These are phyloP conservation scores for Rutstroemia sp. DNA, from an alignment of 2,329 filamentous ascomycete genomes.

Conservation along the genomic window DNA sequence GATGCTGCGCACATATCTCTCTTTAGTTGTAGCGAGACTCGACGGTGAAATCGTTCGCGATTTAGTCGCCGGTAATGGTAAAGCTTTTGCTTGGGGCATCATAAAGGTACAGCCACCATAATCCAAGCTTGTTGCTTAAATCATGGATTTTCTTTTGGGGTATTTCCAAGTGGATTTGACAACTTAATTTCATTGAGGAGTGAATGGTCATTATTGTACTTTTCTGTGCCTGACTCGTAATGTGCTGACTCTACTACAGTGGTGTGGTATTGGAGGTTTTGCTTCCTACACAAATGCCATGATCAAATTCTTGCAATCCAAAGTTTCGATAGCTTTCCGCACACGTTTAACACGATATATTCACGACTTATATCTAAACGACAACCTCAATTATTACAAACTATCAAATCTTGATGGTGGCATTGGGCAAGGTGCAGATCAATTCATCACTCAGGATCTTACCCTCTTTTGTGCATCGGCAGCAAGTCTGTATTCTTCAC, in stretches of 20 bases:
- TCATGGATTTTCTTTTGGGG: not conserved
- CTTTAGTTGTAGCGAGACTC: constrained; percentile 81
- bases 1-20: constrained; percentile 88
- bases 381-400: constrained; percentile 95
- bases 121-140: not conserved
- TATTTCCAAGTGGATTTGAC: constrained; percentile 10
- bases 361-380: constrained; percentile 91
- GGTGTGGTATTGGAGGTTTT: constrained; percentile 88
- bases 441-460: constrained; percentile 95
- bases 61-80: constrained; percentile 89
- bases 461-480: constrained; percentile 92
- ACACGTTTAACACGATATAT: constrained; percentile 93
- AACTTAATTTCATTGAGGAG: not conserved
- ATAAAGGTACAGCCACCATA: constrained; percentile 51
- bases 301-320: constrained; percentile 97
- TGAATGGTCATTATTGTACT: not conserved
- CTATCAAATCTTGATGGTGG: constrained; percentile 88
- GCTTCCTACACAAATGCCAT: constrained; percentile 97
- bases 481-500: constrained; percentile 85
- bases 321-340: constrained; percentile 96
- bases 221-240: not conserved
- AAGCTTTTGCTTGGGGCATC: constrained; percentile 79
- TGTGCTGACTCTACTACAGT: constrained; percentile 38
- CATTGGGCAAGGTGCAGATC: constrained; percentile 84
- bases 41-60: constrained; percentile 96